Evolutionary conservation across 306 rosid genomes (phyloP), one percentile per base, ranked within the genome.

Genomic region (Potentilla sterilis): DNA sequence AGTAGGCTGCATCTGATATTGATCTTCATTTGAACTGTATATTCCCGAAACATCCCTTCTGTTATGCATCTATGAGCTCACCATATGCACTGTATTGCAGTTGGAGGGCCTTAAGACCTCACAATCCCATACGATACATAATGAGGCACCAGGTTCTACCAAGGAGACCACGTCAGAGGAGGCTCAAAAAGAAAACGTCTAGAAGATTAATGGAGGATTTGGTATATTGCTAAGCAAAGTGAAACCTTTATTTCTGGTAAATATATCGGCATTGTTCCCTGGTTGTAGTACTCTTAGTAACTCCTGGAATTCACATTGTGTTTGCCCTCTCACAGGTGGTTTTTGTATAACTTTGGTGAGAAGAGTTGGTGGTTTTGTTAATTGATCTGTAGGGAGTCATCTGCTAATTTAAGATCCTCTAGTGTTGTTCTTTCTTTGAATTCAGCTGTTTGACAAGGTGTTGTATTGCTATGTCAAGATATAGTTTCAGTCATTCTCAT

Each of bases 51-150:
- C 4, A 16, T 41, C 62, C 61, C 15, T 13, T 7, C 41, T 10
- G 9, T 9, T 63, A 61, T 24, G 14, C 43, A 7, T 63, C 19
- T 43, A n/a, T 14, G 65, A 46, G 38, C 14, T 43, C 5, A 62
- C 64, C 13, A 42, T 69, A 32, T 47, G 41, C 83, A 24, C 54
- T 73, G 68, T 71, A 22, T 73, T 81, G 72, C 90, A 93, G 98
- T 78, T 91, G 73, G 96, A 91, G 80, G 93, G 86, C 79, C 77
- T 87, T 69, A 89, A 86, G 84, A 79, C 64, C 69, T 82, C 88
- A 1, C 84, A 83, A 21, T 16, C 21, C 1, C 54, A 38, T 65
- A 65, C 47, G 0, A 38, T 16, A 18, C 69, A 5, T 15, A 72
- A 81, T 52, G 66, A 59, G 63, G 80, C 85, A 46, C 28, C 72